Evolutionary conservation across 371 early-diverging fungal species (phyloP).

Genomic region (Gilbertella persicaria): DNA sequence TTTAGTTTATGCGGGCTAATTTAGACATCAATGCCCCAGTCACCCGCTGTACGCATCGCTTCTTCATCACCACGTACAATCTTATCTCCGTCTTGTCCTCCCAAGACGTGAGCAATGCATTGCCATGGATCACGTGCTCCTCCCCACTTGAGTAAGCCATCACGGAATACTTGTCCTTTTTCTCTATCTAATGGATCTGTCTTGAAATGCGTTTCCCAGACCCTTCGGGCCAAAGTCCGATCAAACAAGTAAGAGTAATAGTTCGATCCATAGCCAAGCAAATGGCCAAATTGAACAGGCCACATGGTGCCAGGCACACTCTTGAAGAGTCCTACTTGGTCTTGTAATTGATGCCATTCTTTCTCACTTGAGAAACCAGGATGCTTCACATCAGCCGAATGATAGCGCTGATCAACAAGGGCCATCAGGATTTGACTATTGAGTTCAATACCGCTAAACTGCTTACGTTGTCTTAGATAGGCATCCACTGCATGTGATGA

Average conservation of each 20-base stretch:
- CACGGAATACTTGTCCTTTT: conserved; percentile 65
- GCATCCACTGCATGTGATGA: conserved; percentile 50
- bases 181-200: conserved; percentile 56
- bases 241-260: conserved; percentile 95
- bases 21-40: conserved; percentile 66
- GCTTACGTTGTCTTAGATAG: conserved; percentile 52
- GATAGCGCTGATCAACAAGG: conserved; percentile 82
- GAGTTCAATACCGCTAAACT: conserved; percentile 75
- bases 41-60: conserved; percentile 77
- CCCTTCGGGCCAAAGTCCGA: conserved; percentile 74
- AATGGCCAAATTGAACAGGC: conserved; percentile 92
- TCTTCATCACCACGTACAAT: conserved; percentile 62
- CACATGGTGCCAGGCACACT: conserved; percentile 75
- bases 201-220: conserved; percentile 76
- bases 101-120: conserved; percentile 70
- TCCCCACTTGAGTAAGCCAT: conserved; percentile 86
- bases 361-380: conserved; percentile 53
- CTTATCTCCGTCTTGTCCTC: conserved; percentile 58
- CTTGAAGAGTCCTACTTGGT: conserved; percentile 61
- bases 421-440: conserved; percentile 90
- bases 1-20: too few species aligned
- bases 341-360: conserved; percentile 56
- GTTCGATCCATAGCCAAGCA: conserved; percentile 89
- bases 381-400: conserved; percentile 42
- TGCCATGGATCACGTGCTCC: conserved; percentile 94